Base-by-base conservation (phyloP, 805 yeast species). In the Sugiyamaella marilandica region DNA sequence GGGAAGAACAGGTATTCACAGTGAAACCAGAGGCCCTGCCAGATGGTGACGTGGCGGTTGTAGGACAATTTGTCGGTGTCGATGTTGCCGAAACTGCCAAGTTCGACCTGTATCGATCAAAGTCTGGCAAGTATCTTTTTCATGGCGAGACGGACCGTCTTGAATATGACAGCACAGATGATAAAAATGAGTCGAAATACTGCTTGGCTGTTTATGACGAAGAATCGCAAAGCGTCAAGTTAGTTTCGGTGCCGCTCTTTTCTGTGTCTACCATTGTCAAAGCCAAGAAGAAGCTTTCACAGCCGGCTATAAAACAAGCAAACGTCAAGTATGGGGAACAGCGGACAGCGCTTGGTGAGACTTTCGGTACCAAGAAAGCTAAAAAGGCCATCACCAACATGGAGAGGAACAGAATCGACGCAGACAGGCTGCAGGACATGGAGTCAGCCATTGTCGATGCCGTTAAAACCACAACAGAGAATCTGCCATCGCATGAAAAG, bases 311-410 rank as follows among this genome's bases (percentile, higher is more conserved):
- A 52, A 81, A 79, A 70, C 85, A 81, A 66, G 70, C 72, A 8
- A 73, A 74, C 52, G 75, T 73, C 4, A 36, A 39, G 45, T 70
- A 77, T 61, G 73, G 78, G 54, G 72, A 75, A 14, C 88, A 87
- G 70, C 80, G 97, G 67, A 87, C 81, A 52, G 85, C 88, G 1
- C 77, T 94, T 65, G 99, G 99, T 65, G 92, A 89, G 70, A 95
- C 94, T 2, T 94, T 94, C 62, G 99, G 99, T 77, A 92, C 99
- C 53, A 91, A 87, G 73, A 91, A 83, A 73, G 97, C 97, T 57
- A 92, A 89, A 74, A 85, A 88, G 62, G 95, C 95, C 34, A 86
- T 94, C 63, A 73, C 80, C 49, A 92, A 85, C 66, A 70, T 82
- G 62, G 94, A 84, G 63, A 82, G 85, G 68, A 94, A 94, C 71